Evolutionary conservation across 2,329 filamentous ascomycete species (phyloP).

Genomic region (Aplosporella prunicola): DNA sequence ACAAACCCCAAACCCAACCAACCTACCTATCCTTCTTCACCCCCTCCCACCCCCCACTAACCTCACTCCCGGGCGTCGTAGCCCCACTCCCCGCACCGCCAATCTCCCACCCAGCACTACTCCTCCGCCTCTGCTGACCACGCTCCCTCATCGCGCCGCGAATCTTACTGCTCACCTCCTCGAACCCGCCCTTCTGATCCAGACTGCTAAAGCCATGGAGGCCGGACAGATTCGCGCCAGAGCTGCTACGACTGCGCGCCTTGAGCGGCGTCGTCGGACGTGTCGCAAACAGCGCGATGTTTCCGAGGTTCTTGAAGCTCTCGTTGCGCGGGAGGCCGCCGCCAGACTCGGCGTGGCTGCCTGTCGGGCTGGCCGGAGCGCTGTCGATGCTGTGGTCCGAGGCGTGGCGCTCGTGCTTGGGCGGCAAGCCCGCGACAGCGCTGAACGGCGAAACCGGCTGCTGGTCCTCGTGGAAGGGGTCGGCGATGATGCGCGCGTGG

Average conservation of each 20-base stretch:
- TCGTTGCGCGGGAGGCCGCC: constrained; percentile 67
- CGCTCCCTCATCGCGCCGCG: constrained; percentile 73
- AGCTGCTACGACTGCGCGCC: constrained; percentile 57
- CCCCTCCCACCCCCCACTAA: constrained; percentile 6
- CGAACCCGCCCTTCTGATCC: constrained; percentile 60
- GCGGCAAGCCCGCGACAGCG: constrained; percentile 9
- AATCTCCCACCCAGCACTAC: constrained; percentile 16
- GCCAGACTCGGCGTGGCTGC: constrained; percentile 15
- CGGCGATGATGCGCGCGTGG: constrained; percentile 29
- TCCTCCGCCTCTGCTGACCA: constrained; percentile 51
- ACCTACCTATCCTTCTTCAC: constrained; percentile 7
- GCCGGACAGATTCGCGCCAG: constrained; percentile 48
- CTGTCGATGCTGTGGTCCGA: constrained; percentile 17
- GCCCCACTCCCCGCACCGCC: constrained; percentile 13
- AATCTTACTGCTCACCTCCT: constrained; percentile 77
- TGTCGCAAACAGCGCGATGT: constrained; percentile 82
- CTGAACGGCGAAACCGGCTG: constrained; percentile 18
- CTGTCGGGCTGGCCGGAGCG: constrained; percentile 18
- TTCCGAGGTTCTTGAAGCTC: constrained; percentile 82
- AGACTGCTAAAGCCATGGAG: constrained; percentile 60
- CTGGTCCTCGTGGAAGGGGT: constrained; percentile 19
- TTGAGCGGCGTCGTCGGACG: constrained; percentile 72
- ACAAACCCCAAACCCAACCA: too few species aligned
- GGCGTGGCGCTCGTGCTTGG: constrained; percentile 5
- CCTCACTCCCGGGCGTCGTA: constrained; percentile 19